Conservation (phyloP, 108 stramenopile genomes). For the Mediolabrus comicus region DNA sequence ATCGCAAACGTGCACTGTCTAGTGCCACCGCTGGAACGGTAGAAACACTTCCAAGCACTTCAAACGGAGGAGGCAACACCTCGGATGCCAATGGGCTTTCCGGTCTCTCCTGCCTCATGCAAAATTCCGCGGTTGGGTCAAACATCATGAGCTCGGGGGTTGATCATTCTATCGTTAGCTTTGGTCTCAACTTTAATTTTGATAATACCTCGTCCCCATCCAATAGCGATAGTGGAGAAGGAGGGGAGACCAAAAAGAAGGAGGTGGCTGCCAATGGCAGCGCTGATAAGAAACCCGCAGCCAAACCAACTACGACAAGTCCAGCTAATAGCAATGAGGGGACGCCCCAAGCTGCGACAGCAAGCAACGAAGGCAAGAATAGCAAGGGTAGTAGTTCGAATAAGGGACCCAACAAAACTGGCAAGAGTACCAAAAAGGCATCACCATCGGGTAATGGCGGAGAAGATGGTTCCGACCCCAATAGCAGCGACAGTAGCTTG, state of each 20-base stretch:
- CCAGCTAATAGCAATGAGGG: not conserved
- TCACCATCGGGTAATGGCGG: not conserved
- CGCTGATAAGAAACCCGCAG: not conserved
- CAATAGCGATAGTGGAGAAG: conserved; percentile 30
- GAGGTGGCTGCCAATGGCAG: conserved; percentile 1
- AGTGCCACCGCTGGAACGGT: not conserved
- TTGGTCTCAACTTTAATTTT: conserved; percentile 45
- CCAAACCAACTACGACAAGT: not conserved
- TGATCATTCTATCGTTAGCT: conserved; percentile 33
- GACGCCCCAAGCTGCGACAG: not conserved
- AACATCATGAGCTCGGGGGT: conserved; percentile 9
- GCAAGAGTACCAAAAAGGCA: conserved; percentile 3
- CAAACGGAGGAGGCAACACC: not conserved
- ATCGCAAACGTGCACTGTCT: conserved; percentile 24
- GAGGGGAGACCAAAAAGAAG: conserved; percentile 9
- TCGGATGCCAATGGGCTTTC: conserved; percentile 14
- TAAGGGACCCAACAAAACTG: not conserved
- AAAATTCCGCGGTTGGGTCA: not conserved
- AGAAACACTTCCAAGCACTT: not conserved
- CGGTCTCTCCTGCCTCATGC: conserved; percentile 6
- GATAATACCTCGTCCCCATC: conserved; percentile 30
- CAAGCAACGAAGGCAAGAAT: not conserved
- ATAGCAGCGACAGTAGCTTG: conserved; percentile 19
- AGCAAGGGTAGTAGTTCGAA: not conserved
- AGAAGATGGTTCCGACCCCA: not conserved